phyloP scores from a whole-genome alignment of 305 asterid genomes.

The Petunia hybrid region DNA sequence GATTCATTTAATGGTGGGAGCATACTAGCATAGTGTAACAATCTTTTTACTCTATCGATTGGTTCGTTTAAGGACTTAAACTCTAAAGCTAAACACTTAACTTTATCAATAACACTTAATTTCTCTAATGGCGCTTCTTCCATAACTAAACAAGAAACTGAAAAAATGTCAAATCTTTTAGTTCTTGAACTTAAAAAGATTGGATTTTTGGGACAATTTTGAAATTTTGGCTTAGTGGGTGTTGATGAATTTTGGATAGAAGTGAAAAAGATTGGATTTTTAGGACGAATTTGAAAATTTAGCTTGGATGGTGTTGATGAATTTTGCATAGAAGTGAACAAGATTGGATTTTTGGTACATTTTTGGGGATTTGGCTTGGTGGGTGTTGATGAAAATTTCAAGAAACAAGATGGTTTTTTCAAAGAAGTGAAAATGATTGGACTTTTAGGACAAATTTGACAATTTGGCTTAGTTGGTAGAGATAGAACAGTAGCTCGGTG shows the following conservation, averaged over 20 bases:
- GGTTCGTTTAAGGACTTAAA: slow-evolving; percentile 68
- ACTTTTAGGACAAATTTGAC: no score
- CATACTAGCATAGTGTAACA: slow-evolving; percentile 71
- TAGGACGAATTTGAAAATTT: neutral
- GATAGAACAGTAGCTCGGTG: no score
- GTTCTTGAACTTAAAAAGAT: slow-evolving; percentile 20
- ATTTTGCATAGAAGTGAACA: neutral
- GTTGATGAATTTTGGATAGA: neutral
- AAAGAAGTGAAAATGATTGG: no score
- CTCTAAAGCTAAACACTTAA: slow-evolving; percentile 54
- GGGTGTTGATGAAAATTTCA: neutral
- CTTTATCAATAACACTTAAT: slow-evolving; percentile 57
- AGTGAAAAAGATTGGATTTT: neutral
- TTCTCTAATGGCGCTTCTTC: slow-evolving; percentile 27
- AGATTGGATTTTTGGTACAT: neutral
- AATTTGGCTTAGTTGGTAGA: neutral
- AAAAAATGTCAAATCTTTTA: neutral
- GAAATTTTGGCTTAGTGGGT: neutral
- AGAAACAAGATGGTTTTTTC: neutral
- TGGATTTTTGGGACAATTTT: neutral
- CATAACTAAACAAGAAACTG: slow-evolving; percentile 35
- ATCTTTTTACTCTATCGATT: slow-evolving; percentile 70
- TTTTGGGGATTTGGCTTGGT: neutral
- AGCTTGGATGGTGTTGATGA: neutral
- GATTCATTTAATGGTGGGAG: slow-evolving; percentile 64